Evolutionary conservation across 2,329 filamentous ascomycete species (phyloP).

Genomic region (Pyrenophora teres): DNA sequence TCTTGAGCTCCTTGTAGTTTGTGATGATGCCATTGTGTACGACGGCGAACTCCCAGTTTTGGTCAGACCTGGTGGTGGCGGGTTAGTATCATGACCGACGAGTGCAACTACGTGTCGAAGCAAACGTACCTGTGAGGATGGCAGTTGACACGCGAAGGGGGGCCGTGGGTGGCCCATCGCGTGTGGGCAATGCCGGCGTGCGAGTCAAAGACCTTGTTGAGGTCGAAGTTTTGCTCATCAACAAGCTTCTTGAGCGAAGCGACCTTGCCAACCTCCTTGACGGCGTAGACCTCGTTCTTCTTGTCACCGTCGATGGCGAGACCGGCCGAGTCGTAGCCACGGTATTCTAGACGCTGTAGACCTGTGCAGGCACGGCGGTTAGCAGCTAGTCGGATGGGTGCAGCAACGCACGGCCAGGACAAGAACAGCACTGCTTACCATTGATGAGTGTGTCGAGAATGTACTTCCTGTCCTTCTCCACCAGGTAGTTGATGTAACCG

Average conservation of each 20-base stretch:
- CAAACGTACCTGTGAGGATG: slow-evolving; percentile 87
- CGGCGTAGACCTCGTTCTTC: slow-evolving; percentile 96
- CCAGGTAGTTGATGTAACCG: slow-evolving; percentile 98
- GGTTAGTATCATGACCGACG: slow-evolving; percentile 21
- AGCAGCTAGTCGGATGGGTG: slow-evolving; percentile 18
- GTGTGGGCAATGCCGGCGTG: slow-evolving; percentile 99
- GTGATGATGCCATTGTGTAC: slow-evolving; percentile 99
- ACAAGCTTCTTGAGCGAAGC: slow-evolving; percentile 94
- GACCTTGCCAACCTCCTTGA: slow-evolving; percentile 99
- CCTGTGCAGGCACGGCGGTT: slow-evolving; percentile 58
- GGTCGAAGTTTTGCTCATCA: slow-evolving; percentile 78
- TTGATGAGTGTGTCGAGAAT: slow-evolving; percentile 96
- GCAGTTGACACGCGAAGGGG: slow-evolving; percentile 93
- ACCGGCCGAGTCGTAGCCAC: slow-evolving; percentile 97
- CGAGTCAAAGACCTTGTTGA: slow-evolving; percentile 93
- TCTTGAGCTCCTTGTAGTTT: slow-evolving; percentile 99
- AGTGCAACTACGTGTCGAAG: background rate
- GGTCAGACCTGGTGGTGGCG: slow-evolving; percentile 71
- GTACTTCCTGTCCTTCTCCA: slow-evolving; percentile 97
- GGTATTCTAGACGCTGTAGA: slow-evolving; percentile 94
- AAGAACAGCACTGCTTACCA: slow-evolving; percentile 62
- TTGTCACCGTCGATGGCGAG: slow-evolving; percentile 96
- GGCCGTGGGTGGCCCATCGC: slow-evolving; percentile 96
- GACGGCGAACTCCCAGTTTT: slow-evolving; percentile 92
- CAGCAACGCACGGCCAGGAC: slow-evolving; percentile 9